Conservation (phyloP, 2,329 filamentous ascomycete genomes). For the Sarocladium oryzae region DNA sequence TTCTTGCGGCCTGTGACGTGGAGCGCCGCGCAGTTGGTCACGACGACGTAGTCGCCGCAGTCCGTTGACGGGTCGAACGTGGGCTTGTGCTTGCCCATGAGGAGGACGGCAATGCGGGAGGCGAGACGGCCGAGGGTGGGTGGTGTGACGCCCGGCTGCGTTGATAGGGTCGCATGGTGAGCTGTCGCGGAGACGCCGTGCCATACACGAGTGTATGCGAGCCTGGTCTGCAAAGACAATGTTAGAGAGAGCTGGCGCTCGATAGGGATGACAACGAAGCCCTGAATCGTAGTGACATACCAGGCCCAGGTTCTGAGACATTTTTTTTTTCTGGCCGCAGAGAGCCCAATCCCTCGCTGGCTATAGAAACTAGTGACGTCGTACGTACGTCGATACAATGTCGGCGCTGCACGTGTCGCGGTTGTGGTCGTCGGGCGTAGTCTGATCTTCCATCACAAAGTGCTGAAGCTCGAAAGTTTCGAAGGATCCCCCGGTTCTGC, state of each 20-base stretch:
- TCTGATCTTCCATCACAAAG: not conserved
- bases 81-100: conserved; percentile 99
- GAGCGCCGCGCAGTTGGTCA: conserved; percentile 79
- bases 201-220: conserved; percentile 96
- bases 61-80: conserved; percentile 96
- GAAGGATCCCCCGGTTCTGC: not conserved
- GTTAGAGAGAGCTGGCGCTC: not conserved
- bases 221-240: conserved; percentile 61
- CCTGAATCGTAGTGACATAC: conserved; percentile 38
- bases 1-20: conserved; percentile 88
- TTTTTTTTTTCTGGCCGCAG: conserved; percentile 39
- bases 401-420: not conserved
- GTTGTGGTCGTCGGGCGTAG: not conserved
- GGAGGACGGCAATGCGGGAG: conserved; percentile 73
- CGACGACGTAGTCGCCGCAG: conserved; percentile 98
- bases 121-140: conserved; percentile 88
- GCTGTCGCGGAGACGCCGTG: conserved; percentile 72
- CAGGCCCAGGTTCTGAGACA: conserved; percentile 75
- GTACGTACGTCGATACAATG: not conserved
- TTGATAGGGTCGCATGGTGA: conserved; percentile 56
- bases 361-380: not conserved
- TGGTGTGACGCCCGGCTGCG: conserved; percentile 49
- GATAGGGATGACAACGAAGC: not conserved
- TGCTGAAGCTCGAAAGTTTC: conserved; percentile 9
- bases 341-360: not conserved